Percentiles rank a stretch among this genome's conserved stretches.
Conservation (phyloP, 805 yeast genomes). For the Candida tammaniensis region DNA sequence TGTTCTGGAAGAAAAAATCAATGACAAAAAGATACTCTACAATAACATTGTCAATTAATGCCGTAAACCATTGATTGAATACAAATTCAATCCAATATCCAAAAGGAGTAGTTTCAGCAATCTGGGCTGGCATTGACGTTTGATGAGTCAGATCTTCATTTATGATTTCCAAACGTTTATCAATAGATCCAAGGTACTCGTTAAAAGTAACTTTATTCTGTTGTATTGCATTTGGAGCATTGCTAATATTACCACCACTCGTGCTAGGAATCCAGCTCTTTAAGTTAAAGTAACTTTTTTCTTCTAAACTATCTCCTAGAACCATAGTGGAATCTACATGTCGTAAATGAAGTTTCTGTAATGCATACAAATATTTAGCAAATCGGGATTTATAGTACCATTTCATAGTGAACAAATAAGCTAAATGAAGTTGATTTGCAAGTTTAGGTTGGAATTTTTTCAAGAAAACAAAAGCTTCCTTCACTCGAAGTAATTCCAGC, state of each 20-base stretch:
- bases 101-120: slow-evolving; percentile 73
- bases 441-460: slow-evolving; percentile 53
- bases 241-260: neutral
- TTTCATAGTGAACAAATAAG: slow-evolving; percentile 82
- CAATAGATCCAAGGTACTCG: slow-evolving; percentile 54
- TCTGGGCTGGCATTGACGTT: slow-evolving; percentile 74
- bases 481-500: slow-evolving; percentile 57
- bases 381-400: slow-evolving; percentile 90
- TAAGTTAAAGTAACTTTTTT: slow-evolving; percentile 18
- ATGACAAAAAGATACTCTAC: slow-evolving; percentile 73
- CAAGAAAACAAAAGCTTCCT: slow-evolving; percentile 60
- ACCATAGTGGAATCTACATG: slow-evolving; percentile 55
- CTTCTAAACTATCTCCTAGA: slow-evolving; percentile 31
- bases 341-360: slow-evolving; percentile 59
- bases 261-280: slow-evolving; percentile 22
- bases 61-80: slow-evolving; percentile 68
- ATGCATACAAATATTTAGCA: slow-evolving; percentile 68
- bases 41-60: slow-evolving; percentile 70
- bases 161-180: slow-evolving; percentile 55
- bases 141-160: slow-evolving; percentile 33
- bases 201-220: slow-evolving; percentile 26
- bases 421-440: slow-evolving; percentile 71
- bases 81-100: slow-evolving; percentile 71
- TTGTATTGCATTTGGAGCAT: neutral
- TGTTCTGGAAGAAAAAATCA: slow-evolving; percentile 61